Evolutionary conservation across 768 basidiomycete species (phyloP), one percentile per base, ranked within the genome.

Genomic region (Russula brevipes): DNA sequence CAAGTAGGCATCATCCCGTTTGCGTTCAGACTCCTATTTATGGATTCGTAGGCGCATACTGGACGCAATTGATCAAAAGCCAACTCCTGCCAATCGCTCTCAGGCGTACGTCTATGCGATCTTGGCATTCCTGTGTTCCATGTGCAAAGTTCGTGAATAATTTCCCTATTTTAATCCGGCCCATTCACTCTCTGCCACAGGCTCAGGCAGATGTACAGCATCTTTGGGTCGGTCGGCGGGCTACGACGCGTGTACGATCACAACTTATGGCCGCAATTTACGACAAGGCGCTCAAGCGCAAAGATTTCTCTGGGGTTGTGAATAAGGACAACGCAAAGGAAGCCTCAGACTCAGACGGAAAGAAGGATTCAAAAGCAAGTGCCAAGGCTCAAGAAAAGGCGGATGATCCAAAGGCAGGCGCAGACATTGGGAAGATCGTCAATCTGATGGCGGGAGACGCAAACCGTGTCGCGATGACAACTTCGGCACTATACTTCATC

Each of bases 371-470:
- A 8, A 64, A 64, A 16, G 47, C 51, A 16, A 46, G 38, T 36
- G 61, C 55, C 9, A 39, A 30, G 4, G 38, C 45, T 4, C 6
- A 54, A 19, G 63, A 64, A 53, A 80, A 74, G 70, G 73, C 54
- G 39, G 75, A 76, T 62, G 78, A 89, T 36, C 82, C 85, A 1
- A 87, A 83, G 67, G 82, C 87, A 0, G 89, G 91, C 16, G 94
- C 94, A 8, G 89, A 93, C 71, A 80, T 89, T 12, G 94, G 94
- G 12, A 94, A 94, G 72, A 91, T 95, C 57, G 90, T 94, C 59
- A 91, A 92, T 67, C 74, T 94, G 41, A 95, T 95, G 91, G 85
- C 89, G 14, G 85, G 83, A 7, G 90, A 92, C 71, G 85, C 86
- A 2, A 87, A 85, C 69, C 75, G 80, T 47, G 60, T 88, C 60